Evolutionary conservation across 148 eudicot genomes (phyloP).

Genomic region (Rhododendron ovatum): DNA sequence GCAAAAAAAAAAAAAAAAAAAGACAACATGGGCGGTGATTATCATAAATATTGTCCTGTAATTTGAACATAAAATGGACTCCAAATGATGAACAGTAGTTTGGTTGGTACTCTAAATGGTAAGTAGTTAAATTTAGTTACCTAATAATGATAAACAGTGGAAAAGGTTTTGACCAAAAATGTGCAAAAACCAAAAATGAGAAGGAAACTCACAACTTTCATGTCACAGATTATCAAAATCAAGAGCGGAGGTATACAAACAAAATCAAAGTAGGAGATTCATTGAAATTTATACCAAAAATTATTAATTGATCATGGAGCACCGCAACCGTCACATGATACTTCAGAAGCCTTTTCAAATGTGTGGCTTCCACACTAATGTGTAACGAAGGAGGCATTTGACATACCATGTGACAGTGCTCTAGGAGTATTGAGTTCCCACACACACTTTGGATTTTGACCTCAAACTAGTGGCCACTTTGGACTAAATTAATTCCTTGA

Average conservation of each 20-base stretch:
- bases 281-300: not conserved
- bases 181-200: not conserved
- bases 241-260: not conserved
- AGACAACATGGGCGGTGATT: not conserved
- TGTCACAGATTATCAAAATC: not conserved
- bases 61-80: not conserved
- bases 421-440: no score
- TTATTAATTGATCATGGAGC: no score
- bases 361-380: no score
- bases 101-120: not conserved
- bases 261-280: not conserved
- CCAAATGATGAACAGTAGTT: not conserved
- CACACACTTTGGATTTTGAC: no score
- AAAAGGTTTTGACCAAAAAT: not conserved
- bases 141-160: not conserved
- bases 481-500: no score
- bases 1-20: not conserved
- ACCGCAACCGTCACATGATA: no score
- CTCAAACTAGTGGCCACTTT: no score
- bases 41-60: not conserved
- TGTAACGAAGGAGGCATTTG: no score
- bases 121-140: not conserved
- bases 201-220: not conserved
- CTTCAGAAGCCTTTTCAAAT: no score
- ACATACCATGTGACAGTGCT: no score